Evolutionary conservation across 805 yeast genomes (phyloP).

Genomic region (Starmerella bombicola): DNA sequence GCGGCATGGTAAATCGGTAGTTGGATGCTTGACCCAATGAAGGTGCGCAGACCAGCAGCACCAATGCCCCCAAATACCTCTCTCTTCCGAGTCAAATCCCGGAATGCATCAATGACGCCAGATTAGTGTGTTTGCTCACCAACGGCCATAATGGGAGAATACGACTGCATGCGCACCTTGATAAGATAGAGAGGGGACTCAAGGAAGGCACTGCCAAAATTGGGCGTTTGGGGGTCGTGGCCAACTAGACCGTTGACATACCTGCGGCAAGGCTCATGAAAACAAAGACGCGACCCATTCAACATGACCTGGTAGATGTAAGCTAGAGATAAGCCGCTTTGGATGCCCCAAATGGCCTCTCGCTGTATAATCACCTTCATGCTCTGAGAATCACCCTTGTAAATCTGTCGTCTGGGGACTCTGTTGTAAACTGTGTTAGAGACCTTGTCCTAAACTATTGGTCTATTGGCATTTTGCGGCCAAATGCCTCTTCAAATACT

Average conservation of each 20-base stretch:
- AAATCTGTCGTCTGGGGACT: too few species aligned
- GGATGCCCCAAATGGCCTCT: constrained; percentile 81
- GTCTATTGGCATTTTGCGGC: too few species aligned
- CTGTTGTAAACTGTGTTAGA: too few species aligned
- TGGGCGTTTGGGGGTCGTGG: constrained; percentile 38
- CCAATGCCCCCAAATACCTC: constrained; percentile 87
- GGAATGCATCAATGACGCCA: constrained; percentile 55
- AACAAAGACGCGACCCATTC: constrained; percentile 88
- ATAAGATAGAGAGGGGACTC: constrained; percentile 89
- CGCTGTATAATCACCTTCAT: constrained; percentile 52
- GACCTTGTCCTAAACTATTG: too few species aligned
- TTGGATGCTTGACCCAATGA: constrained; percentile 92
- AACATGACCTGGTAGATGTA: constrained; percentile 81
- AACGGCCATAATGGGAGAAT: constrained; percentile 49
- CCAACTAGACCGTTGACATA: constrained; percentile 42
- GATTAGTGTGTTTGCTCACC: constrained; percentile 90
- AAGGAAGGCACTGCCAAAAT: constrained; percentile 62
- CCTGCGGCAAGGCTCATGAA: constrained; percentile 78
- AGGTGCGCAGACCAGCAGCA: constrained; percentile 88
- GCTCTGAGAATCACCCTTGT: constrained; percentile 81
- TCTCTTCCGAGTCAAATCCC: constrained; percentile 47
- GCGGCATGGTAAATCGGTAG: constrained; percentile 77
- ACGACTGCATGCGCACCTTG: constrained; percentile 95
- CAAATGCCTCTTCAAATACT: too few species aligned
- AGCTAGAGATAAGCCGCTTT: constrained; percentile 81